phyloP scores from a whole-genome alignment of 306 rosid species.

The Lablab purpureus region DNA sequence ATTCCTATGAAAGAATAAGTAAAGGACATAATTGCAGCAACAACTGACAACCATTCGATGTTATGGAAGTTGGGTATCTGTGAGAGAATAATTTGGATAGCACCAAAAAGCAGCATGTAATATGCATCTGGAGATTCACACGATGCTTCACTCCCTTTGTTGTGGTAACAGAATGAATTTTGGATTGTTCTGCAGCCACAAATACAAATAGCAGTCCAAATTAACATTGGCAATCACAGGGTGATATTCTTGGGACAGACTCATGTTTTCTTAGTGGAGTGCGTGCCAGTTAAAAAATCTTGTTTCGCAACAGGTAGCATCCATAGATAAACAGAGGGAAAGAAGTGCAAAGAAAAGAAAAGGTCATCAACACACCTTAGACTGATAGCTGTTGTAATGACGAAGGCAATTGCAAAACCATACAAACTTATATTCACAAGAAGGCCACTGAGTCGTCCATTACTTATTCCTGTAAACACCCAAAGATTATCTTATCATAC shows the following conservation, averaged over 20 bases:
- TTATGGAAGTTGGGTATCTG: conserved; percentile 79
- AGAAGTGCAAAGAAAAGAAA: conserved; percentile 1
- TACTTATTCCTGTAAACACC: conserved; percentile 44
- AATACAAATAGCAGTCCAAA: conserved; percentile 22
- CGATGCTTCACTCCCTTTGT: conserved; percentile 35
- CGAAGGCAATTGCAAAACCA: conserved; percentile 64
- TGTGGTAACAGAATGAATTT: conserved; percentile 54
- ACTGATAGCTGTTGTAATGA: conserved; percentile 62
- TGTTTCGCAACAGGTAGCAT: conserved; percentile 23
- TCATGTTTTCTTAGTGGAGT: too few relatives aligned
- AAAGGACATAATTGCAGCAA: conserved; percentile 83
- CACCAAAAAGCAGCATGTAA: conserved; percentile 70
- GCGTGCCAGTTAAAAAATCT: not conserved
- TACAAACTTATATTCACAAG: conserved; percentile 57
- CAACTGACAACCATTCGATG: conserved; percentile 72
- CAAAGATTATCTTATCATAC: not conserved
- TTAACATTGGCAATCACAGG: conserved; percentile 23
- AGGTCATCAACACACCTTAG: conserved; percentile 51
- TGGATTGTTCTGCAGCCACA: conserved; percentile 57
- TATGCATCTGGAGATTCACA: conserved; percentile 50
- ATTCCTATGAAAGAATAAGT: conserved; percentile 69
- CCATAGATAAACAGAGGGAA: not conserved
- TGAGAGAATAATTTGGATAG: conserved; percentile 64
- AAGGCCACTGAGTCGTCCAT: conserved; percentile 54
- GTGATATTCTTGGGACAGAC: not conserved